Evolutionary conservation across 176 grass and related monocot species (phyloP).

Genomic region (Musa troglodytarum): DNA sequence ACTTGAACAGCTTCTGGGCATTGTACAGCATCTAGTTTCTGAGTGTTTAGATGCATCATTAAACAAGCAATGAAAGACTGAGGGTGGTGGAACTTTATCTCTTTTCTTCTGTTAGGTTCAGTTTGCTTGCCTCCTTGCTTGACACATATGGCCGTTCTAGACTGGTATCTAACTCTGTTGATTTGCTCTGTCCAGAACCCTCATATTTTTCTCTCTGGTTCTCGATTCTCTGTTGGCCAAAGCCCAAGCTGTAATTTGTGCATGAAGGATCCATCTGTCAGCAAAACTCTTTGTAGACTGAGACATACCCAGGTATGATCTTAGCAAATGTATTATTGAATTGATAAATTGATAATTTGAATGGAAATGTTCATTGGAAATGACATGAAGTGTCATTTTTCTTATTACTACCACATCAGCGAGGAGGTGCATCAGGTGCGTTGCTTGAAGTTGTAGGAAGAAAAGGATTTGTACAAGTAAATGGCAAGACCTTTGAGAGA

Average conservation of each 20-base stretch:
- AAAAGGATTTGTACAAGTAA: slow-evolving; percentile 72
- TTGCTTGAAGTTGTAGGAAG: slow-evolving; percentile 82
- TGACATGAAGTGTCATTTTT: neutral
- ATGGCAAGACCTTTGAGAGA: slow-evolving; percentile 40
- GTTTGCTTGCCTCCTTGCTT: neutral
- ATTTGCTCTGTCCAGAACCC: slow-evolving; percentile 51
- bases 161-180: slow-evolving; percentile 11
- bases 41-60: neutral
- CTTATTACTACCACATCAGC: slow-evolving; percentile 21
- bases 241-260: slow-evolving; percentile 58
- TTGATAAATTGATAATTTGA: neutral
- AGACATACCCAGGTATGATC: slow-evolving; percentile 51
- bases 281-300: slow-evolving; percentile 83
- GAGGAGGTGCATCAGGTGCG: slow-evolving; percentile 25
- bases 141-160: neutral
- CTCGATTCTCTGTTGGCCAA: slow-evolving; percentile 73
- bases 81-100: neutral
- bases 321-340: neutral
- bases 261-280: slow-evolving; percentile 65
- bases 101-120: neutral
- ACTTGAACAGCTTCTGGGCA: neutral
- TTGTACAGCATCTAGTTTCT: neutral
- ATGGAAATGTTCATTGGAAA: slow-evolving; percentile 24
- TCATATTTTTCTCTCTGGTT: slow-evolving; percentile 50
- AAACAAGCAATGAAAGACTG: neutral